Base-by-base conservation (phyloP, 805 yeast genomes). In the Candida jianshihensis region DNA sequence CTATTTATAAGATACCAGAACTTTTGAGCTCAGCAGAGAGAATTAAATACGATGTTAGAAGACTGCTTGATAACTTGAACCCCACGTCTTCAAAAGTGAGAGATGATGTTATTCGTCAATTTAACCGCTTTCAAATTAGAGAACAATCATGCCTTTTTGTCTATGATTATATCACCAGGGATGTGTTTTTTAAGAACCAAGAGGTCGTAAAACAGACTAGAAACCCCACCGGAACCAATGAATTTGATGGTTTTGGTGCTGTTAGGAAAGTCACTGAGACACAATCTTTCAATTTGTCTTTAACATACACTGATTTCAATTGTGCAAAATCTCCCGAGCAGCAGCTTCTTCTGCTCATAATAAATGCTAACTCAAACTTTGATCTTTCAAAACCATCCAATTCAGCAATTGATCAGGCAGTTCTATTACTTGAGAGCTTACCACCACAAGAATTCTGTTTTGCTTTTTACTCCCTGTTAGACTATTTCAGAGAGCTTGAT, bases 241-340 rank as follows among this genome's bases (percentile, higher is more conserved):
- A 38, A 4, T 51, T 53, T 35, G 44, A 37, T 11, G 56, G 41
- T 12, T 51, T 53, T 42, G 54, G 47, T 16, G 30, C 25, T 2
- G 42, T 53, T 5, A 36, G 54, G 38, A 49, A 39, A 18, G 47
- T 39, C n/a, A 34, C 34, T 3, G 40, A 41, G 5, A 12, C 21
- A n/a, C 5, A 17, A 2, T 19, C 11, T 12, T 22, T 9, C 5
- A 19, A 37, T 7, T 7, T 21, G 0, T 30, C 26, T 9, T 13
- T 34, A 6, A 13, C 36, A 2, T 35, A 35, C 11, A 15, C 38
- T 11, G 47, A 48, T 9, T n/a, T 51, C 11, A 6, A 14, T 4
- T 29, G 26, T 16, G n/a, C 34, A 4, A 31, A 38, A 4, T 33
- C 47, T 4, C 14, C 26, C 9, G 54, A 51, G 9, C 52, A 46